A percentile compares a stretch with the other conserved stretches of the same genome.
phyloP scores from a whole-genome alignment of 345 rosid genomes.

The Pugionium cornutum region DNA sequence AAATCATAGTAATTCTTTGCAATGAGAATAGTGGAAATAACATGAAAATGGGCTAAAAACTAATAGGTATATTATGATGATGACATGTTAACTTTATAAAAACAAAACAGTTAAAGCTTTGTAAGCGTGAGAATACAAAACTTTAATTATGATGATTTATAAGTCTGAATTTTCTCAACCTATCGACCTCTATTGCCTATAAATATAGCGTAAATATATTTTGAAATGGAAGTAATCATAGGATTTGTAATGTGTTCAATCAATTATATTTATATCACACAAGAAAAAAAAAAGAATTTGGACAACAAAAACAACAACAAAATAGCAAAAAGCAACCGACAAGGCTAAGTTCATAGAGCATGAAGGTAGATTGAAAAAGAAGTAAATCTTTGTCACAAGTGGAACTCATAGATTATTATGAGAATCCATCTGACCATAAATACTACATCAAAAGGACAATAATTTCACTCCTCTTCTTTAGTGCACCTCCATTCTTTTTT shows the following conservation, averaged over 20 bases:
- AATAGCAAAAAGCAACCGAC: conserved; percentile 35
- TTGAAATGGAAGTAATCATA: conserved; percentile 30
- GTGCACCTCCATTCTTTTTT: conserved; percentile 29
- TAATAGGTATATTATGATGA: conserved; percentile 1
- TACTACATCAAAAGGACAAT: conserved; percentile 33
- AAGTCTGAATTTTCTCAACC: conserved; percentile 20
- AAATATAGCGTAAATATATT: conserved; percentile 9
- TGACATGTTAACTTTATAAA: conserved; percentile 23
- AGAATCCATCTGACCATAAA: conserved; percentile 39
- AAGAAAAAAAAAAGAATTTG: background rate
- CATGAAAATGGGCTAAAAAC: background rate
- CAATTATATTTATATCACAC: background rate
- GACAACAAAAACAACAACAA: background rate
- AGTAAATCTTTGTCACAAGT: conserved; percentile 38
- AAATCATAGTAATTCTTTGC: background rate
- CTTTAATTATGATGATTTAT: conserved; percentile 22
- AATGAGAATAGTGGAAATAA: background rate
- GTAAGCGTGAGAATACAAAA: conserved; percentile 36
- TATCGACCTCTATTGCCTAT: conserved; percentile 11
- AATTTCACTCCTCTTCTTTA: conserved; percentile 33
- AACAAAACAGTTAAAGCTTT: conserved; percentile 26
- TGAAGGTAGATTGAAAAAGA: conserved; percentile 37
- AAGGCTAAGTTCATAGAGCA: conserved; percentile 38
- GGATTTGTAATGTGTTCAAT: conserved; percentile 25
- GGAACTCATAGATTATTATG: conserved; percentile 43